These are phyloP conservation scores for Triticum urartu DNA, from an alignment of 176 grass and related monocot species.

Conservation along the genomic window DNA sequence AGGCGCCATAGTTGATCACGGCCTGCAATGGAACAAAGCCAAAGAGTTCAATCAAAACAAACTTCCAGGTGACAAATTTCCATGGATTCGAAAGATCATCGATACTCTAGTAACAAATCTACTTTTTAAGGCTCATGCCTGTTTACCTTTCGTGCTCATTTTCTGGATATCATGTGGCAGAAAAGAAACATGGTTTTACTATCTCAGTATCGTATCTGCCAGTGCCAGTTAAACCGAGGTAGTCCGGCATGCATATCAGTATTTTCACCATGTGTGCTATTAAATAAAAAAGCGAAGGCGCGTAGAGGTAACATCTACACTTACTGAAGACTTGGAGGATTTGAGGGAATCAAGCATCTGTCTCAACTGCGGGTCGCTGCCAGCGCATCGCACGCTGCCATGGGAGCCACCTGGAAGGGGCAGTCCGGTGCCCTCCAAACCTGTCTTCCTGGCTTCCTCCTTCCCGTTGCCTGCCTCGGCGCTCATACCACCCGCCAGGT, in stretches of 20 bases:
- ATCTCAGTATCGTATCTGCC: background rate
- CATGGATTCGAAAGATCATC: background rate
- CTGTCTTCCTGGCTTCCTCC: constrained; percentile 31
- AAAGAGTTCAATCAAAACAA: constrained; percentile 27
- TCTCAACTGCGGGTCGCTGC: constrained; percentile 54
- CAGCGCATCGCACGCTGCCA: constrained; percentile 48
- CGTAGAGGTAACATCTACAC: background rate
- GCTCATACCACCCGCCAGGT: background rate
- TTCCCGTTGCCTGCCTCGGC: constrained; percentile 5
- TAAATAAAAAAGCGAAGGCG: background rate
- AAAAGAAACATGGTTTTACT: background rate
- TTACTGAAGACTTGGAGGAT: constrained; percentile 68
- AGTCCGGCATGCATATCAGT: too few species aligned
- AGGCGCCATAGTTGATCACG: constrained; percentile 75
- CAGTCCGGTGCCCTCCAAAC: constrained; percentile 35
- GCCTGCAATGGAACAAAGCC: constrained; percentile 53
- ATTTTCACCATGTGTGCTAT: background rate
- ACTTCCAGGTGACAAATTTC: background rate
- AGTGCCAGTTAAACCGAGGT: too few species aligned
- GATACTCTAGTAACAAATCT: background rate
- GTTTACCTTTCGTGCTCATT: background rate
- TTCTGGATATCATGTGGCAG: background rate
- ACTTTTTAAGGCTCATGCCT: background rate
- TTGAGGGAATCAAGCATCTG: constrained; percentile 58
- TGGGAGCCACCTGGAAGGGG: constrained; percentile 34